phyloP scores from a whole-genome alignment of 805 yeast genomes.

The Ogataea paraovalis region DNA sequence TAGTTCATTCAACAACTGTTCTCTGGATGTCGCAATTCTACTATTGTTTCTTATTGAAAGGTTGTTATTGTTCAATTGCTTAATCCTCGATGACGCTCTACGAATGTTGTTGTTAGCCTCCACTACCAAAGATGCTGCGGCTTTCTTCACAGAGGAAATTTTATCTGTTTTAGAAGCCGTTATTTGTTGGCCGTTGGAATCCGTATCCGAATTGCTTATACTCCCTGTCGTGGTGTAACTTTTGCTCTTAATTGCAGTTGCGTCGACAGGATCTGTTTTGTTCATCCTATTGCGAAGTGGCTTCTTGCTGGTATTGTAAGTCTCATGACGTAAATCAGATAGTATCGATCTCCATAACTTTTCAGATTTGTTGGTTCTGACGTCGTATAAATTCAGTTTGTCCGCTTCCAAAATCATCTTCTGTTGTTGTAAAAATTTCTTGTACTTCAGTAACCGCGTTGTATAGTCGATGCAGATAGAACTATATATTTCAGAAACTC shows the following conservation, averaged over 20 bases:
- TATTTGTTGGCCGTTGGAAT: constrained; percentile 7
- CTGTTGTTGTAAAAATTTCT: constrained; percentile 31
- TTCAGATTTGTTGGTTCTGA: constrained; percentile 28
- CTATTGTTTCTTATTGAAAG: background rate
- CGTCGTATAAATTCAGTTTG: constrained; percentile 24
- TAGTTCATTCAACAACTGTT: constrained; percentile 27
- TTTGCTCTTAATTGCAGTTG: background rate
- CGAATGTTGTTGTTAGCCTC: background rate
- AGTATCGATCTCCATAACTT: constrained; percentile 29
- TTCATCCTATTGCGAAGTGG: background rate
- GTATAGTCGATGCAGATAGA: constrained; percentile 25
- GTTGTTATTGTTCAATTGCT: constrained; percentile 1
- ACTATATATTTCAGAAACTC: constrained; percentile 25
- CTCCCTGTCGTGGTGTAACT: background rate
- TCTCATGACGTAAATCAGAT: constrained; percentile 3
- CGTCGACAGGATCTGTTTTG: background rate
- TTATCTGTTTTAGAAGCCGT: constrained; percentile 14
- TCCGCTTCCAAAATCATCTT: constrained; percentile 21
- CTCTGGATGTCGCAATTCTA: background rate
- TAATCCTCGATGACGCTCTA: constrained; percentile 9
- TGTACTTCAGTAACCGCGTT: constrained; percentile 29
- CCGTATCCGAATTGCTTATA: background rate
- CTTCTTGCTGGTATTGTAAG: background rate
- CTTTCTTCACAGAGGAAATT: constrained; percentile 1
- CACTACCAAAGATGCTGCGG: background rate